Evolutionary conservation across 1,284 basidiomycete genomes (phyloP).

Genomic region (Ustilago sp.): DNA sequence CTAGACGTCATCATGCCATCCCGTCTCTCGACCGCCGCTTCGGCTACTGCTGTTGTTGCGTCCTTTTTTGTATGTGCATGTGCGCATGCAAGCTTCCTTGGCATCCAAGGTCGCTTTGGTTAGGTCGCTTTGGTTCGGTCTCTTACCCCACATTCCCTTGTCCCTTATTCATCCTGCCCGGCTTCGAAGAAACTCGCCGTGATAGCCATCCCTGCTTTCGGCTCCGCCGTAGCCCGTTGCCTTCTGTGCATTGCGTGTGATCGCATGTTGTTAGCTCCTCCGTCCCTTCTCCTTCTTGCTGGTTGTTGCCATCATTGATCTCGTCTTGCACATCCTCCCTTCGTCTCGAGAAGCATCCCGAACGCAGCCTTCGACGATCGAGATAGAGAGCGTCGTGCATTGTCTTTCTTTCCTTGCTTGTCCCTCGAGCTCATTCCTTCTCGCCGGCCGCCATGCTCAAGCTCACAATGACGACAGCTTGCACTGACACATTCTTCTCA

Average conservation of each 20-base stretch:
- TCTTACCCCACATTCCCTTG: constrained; percentile 12
- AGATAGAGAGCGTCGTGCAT: not conserved
- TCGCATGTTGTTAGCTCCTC: not conserved
- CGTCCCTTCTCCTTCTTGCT: not conserved
- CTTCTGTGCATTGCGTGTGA: not conserved
- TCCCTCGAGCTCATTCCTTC: not conserved
- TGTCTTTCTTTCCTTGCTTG: not conserved
- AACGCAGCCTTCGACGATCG: not conserved
- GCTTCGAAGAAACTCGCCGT: not conserved
- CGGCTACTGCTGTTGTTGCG: not conserved
- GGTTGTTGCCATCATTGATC: not conserved
- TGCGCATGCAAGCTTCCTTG: constrained; percentile 15
- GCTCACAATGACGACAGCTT: not conserved
- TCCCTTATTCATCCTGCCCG: not conserved
- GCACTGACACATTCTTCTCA: not conserved
- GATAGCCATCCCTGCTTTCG: not conserved
- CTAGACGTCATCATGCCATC: constrained; percentile 1
- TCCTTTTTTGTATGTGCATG: not conserved
- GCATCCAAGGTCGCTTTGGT: constrained; percentile 8
- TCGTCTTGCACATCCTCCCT: not conserved
- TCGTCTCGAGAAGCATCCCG: not conserved
- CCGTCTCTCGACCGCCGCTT: constrained; percentile 6
- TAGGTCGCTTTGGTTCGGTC: not conserved
- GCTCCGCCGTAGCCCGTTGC: not conserved
- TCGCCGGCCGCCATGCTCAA: not conserved